Conservation (phyloP, 2,329 filamentous ascomycete genomes). For the Lecanicillium sp. region DNA sequence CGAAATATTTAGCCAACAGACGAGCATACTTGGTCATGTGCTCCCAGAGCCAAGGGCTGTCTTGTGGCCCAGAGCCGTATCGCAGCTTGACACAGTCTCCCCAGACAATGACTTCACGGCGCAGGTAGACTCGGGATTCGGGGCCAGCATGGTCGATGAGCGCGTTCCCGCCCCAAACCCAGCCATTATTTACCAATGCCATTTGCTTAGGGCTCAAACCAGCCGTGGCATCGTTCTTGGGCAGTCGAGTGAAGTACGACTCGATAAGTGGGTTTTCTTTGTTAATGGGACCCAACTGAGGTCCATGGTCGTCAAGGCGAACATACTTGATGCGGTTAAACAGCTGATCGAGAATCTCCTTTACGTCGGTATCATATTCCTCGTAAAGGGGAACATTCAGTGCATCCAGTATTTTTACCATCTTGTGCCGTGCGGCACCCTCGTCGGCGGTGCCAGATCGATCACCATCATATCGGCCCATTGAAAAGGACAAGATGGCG, state of each 20-base stretch:
- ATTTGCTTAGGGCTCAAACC: conserved; percentile 69
- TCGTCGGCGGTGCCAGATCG: conserved; percentile 34
- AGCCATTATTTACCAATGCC: conserved; percentile 89
- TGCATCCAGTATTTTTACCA: conserved; percentile 64
- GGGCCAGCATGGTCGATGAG: conserved; percentile 89
- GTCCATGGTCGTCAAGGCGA: conserved; percentile 84
- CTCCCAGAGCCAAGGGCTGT: conserved; percentile 91
- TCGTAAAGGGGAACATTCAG: conserved; percentile 83
- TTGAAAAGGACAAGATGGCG: conserved; percentile 31
- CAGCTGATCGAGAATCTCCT: conserved; percentile 79
- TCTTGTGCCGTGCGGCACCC: conserved; percentile 41
- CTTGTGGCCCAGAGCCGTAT: conserved; percentile 70
- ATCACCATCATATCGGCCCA: conserved; percentile 55
- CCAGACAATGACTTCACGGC: conserved; percentile 95
- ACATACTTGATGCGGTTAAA: conserved; percentile 94
- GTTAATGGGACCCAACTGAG: conserved; percentile 73
- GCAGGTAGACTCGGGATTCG: conserved; percentile 84
- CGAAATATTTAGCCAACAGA: conserved; percentile 89
- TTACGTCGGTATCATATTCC: conserved; percentile 80
- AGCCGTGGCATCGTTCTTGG: conserved; percentile 66
- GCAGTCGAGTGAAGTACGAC: conserved; percentile 87
- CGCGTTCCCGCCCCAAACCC: conserved; percentile 97
- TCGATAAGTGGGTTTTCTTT: conserved; percentile 77
- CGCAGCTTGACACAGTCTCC: conserved; percentile 96
- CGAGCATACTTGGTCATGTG: conserved; percentile 91